Evolutionary conservation across 306 rosid species (phyloP), one percentile per base, ranked within the genome.

Genomic region (Hippophae rhamnoides): DNA sequence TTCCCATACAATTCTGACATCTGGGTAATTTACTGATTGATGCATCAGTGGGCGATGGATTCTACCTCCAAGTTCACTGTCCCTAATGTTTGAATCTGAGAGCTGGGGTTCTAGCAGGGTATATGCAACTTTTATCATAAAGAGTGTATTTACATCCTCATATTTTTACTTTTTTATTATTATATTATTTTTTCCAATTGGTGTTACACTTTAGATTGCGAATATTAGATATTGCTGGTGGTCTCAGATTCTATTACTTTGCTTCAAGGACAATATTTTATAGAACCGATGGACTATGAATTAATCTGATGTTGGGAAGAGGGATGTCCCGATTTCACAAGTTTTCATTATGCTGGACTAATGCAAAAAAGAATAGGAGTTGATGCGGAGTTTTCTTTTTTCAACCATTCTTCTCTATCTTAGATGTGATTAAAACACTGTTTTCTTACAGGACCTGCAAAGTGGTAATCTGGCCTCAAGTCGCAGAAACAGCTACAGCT

Each of bases 41-140:
- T 87, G 83, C 89, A 85, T 92, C 96, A 92, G 98, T 77, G 98
- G 93, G 68, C 90, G 87, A 77, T 85, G 92, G 92, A 52, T 85
- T 81, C 77, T 72, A 47, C 78, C 89, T 71, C 72, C 76, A 75
- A 81, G 81, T 87, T 82, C 92, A 54, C 74, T 69, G 56, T 72
- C 98, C 66, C 82, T 68, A 69, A 71, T 85, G 89, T 84, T 77
- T 60, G 98, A 92, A 70, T 96, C 66, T 72, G 98, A 87, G 50
- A 87, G 88, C 87, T 79, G 72, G 82, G 64, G 76, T 83, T 86
- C 98, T 71, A 66, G 78, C 64, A 76, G 86, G 85, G 98, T 87
- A 78, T 67, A 80, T 58, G 11, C 62, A 49, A 61, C 46, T 69
- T 64, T 44, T 62, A 10, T 56, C 46, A 38, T 79, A 67, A 47